Percentiles rank a stretch among this genome's conserved stretches.
These are phyloP conservation scores for Seminavis robusta DNA, from an alignment of 108 stramenopile species.

Conservation along the genomic window DNA sequence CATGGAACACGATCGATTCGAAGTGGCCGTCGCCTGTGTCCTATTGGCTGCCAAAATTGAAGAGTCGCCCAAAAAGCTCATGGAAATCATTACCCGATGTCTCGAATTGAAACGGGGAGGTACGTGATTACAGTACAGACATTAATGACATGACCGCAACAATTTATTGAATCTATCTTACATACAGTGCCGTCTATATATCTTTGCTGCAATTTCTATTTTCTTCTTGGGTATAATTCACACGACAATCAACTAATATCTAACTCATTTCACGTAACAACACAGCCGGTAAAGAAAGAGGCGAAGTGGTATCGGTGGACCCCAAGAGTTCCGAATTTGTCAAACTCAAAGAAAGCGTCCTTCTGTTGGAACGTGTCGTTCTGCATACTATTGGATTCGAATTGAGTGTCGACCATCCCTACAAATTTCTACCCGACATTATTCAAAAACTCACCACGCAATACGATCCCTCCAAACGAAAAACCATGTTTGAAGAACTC, in stretches of 20 bases:
- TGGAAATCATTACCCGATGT: slow-evolving; percentile 63
- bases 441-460: slow-evolving; percentile 55
- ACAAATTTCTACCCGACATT: slow-evolving; percentile 72
- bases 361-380: slow-evolving; percentile 83
- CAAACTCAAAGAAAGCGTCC: slow-evolving; percentile 75
- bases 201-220: no score
- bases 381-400: slow-evolving; percentile 89
- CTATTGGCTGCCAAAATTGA: slow-evolving; percentile 87
- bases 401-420: slow-evolving; percentile 78
- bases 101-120: slow-evolving; percentile 50
- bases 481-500: slow-evolving; percentile 66
- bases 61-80: slow-evolving; percentile 83
- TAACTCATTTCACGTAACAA: no score
- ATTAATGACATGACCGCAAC: no score
- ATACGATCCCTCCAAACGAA: slow-evolving; percentile 48
- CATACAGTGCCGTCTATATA: no score
- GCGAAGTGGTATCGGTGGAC: no score
- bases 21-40: slow-evolving; percentile 81
- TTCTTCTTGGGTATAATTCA: no score
- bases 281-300: no score
- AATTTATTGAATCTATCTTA: no score
- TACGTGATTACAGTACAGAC: no score
- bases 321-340: slow-evolving; percentile 69
- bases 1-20: slow-evolving; percentile 81
- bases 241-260: no score